These are phyloP conservation scores for Metrosideros polymorpha DNA, from an alignment of 441 rosid genomes.

Conservation along the genomic window DNA sequence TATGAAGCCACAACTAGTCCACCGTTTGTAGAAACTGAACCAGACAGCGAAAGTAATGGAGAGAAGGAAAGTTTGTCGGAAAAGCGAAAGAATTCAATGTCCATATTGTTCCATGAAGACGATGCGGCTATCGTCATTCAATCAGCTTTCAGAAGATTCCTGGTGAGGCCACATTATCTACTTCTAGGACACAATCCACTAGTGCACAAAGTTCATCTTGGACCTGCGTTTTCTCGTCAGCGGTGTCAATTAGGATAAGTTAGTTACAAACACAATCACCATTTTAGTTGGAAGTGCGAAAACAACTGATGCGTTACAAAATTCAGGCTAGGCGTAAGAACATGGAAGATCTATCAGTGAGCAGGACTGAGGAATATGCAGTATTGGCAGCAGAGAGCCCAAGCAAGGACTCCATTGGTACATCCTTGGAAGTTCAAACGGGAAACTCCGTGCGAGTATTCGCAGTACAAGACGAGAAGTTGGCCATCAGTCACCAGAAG, in stretches of 20 bases:
- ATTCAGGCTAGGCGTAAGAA: slow-evolving; percentile 33
- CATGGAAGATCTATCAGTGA: slow-evolving; percentile 12
- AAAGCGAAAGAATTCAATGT: slow-evolving; percentile 36
- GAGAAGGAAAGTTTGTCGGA: slow-evolving; percentile 5
- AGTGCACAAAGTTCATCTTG: neutral
- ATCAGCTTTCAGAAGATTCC: slow-evolving; percentile 52
- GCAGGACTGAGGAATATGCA: slow-evolving; percentile 10
- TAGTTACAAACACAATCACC: neutral
- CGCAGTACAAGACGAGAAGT: slow-evolving; percentile 26
- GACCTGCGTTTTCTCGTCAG: neutral
- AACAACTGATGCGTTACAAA: neutral
- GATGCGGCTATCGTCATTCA: slow-evolving; percentile 75
- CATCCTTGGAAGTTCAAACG: slow-evolving; percentile 70
- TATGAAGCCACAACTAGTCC: slow-evolving; percentile 40
- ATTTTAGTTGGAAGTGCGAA: neutral
- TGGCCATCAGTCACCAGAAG: slow-evolving; percentile 10
- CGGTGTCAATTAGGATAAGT: neutral
- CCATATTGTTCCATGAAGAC: slow-evolving; percentile 39
- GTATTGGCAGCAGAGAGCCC: slow-evolving; percentile 26
- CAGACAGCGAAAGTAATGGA: slow-evolving; percentile 18
- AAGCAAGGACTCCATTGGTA: slow-evolving; percentile 38
- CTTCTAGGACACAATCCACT: neutral
- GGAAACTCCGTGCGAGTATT: slow-evolving; percentile 40
- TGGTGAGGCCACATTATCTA: slow-evolving; percentile 25
- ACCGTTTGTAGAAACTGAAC: slow-evolving; percentile 17